phyloP scores from a whole-genome alignment of 208 protist genomes.

The Crithidia thermophila region DNA sequence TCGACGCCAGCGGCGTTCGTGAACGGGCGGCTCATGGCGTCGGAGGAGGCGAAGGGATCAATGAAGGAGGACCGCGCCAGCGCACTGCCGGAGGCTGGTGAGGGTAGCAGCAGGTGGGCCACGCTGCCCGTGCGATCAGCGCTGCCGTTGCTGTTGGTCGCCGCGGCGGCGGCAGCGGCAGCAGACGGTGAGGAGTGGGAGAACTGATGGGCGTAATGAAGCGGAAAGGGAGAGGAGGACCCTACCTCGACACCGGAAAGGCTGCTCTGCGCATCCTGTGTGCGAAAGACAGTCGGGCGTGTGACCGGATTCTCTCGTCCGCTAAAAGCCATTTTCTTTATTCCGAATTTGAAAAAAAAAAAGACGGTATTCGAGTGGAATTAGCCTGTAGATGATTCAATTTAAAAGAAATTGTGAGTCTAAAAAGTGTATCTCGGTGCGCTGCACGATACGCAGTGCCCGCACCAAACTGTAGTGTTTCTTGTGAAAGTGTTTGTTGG shows the following conservation, averaged over 20 bases:
- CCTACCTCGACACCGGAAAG: background rate
- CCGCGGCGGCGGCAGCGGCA: background rate
- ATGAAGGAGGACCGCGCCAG: background rate
- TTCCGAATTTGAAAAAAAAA: too few relatives aligned
- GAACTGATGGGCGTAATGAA: background rate
- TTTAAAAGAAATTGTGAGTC: too few relatives aligned
- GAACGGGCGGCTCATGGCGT: background rate
- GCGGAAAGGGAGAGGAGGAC: background rate
- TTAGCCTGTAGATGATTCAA: too few relatives aligned
- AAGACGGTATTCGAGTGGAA: too few relatives aligned
- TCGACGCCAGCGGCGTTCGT: background rate
- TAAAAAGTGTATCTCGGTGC: too few relatives aligned
- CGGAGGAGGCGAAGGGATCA: background rate
- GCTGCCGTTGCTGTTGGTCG: background rate
- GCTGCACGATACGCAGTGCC: too few relatives aligned
- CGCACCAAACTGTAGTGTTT: too few relatives aligned
- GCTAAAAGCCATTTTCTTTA: background rate
- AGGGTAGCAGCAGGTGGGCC: background rate
- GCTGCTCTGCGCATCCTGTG: constrained; percentile 4
- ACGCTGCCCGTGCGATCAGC: background rate
- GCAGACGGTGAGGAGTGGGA: too few relatives aligned
- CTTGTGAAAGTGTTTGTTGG: too few relatives aligned
- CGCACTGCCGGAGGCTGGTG: background rate
- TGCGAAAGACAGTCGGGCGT: constrained; percentile 20
- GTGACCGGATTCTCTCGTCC: constrained; percentile 11